Conservation (phyloP, 108 stramenopile species). For the Discostella pseudostelligera region DNA sequence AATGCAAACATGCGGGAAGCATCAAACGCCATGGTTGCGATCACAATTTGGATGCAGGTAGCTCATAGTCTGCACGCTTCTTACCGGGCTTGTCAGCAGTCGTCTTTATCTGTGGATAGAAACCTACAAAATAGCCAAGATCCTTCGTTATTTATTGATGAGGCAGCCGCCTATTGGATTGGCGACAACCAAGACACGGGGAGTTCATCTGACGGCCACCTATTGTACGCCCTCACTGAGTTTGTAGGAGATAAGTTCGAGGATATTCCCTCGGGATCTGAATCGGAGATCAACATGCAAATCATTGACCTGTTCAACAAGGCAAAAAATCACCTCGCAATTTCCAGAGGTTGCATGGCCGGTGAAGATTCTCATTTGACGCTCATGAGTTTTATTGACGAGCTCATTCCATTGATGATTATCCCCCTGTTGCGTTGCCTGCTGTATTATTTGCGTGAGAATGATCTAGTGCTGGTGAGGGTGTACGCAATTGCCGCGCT, state of each 20-base stretch:
- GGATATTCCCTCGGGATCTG: slow-evolving; percentile 43
- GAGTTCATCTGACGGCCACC: slow-evolving; percentile 62
- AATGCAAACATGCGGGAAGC: slow-evolving; percentile 42
- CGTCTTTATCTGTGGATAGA: slow-evolving; percentile 42
- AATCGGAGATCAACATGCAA: slow-evolving; percentile 63
- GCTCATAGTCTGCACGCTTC: slow-evolving; percentile 58
- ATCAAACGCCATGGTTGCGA: slow-evolving; percentile 61
- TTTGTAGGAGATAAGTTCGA: slow-evolving; percentile 58
- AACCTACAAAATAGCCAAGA: slow-evolving; percentile 23
- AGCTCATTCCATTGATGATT: slow-evolving; percentile 69
- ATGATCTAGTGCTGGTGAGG: slow-evolving; percentile 56
- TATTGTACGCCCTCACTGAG: slow-evolving; percentile 78
- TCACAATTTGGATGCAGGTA: slow-evolving; percentile 83
- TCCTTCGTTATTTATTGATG: slow-evolving; percentile 69
- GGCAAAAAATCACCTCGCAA: slow-evolving; percentile 70
- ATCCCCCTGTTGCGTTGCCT: slow-evolving; percentile 70
- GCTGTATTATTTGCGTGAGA: slow-evolving; percentile 49
- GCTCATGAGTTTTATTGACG: slow-evolving; percentile 53
- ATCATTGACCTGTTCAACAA: slow-evolving; percentile 75
- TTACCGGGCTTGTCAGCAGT: slow-evolving; percentile 35
- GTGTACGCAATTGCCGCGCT: slow-evolving; percentile 70
- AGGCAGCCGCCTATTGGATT: slow-evolving; percentile 84
- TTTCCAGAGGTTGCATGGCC: slow-evolving; percentile 65
- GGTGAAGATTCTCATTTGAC: slow-evolving; percentile 52
- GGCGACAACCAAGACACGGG: slow-evolving; percentile 78